Conservation (phyloP, 1,139 yeast genomes). For the Hansenula lynferdii region DNA sequence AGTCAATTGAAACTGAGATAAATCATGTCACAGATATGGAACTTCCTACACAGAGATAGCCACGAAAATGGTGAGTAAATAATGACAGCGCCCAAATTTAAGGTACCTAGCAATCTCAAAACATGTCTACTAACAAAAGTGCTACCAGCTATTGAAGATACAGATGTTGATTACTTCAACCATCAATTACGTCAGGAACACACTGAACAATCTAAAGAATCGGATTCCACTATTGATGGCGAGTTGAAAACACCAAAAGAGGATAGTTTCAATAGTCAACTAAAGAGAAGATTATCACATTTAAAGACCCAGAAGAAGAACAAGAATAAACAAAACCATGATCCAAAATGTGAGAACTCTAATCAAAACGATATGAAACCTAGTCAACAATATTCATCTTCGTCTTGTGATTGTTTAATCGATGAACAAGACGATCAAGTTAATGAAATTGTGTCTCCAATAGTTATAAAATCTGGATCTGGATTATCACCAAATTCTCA, state of each 20-base stretch:
- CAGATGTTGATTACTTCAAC: constrained; percentile 1
- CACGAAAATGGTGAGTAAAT: background rate
- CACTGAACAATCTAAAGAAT: background rate
- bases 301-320: background rate
- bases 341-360: background rate
- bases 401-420: constrained; percentile 1
- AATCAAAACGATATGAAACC: background rate
- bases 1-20: no score
- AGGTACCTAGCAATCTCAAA: background rate
- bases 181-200: constrained; percentile 2
- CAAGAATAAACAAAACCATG: background rate
- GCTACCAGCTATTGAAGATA: no score
- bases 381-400: background rate
- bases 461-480: background rate
- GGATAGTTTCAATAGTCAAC: constrained; percentile 2
- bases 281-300: constrained; percentile 2
- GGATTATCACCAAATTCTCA: background rate
- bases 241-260: background rate
- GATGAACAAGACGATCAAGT: constrained; percentile 4
- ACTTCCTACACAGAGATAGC: constrained; percentile 4
- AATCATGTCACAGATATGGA: constrained; percentile 8
- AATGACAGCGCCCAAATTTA: background rate
- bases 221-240: constrained; percentile 4
- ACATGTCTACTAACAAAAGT: no score
- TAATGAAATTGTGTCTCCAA: background rate